Evolutionary conservation across 2,329 filamentous ascomycete species (phyloP), one percentile per base, ranked within the genome.

Genomic region (Thelonectria blattea): DNA sequence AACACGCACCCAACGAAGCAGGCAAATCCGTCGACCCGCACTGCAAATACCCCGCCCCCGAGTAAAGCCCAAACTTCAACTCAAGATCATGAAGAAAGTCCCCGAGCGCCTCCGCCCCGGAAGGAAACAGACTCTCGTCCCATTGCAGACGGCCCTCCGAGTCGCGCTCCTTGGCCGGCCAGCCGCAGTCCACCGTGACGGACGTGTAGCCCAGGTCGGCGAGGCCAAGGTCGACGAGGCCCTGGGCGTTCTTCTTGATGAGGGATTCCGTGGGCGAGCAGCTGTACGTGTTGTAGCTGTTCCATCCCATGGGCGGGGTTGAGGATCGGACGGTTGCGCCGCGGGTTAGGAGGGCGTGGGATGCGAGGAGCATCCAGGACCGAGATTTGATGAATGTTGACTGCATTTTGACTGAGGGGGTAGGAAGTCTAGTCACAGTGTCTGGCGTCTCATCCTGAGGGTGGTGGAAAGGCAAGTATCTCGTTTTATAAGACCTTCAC

Each of bases 161-260:
- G 39, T 81, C 75, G 4, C 79, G 72, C 8, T 76, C 69, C 15
- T 65, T 65, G 0, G 73, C 68, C 20, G 74, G 79, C 86, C 85
- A 88, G 1, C 86, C 85, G 55, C 85, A 88, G 65, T 88, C 86
- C 0, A 80, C 79, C 0, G 83, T 85, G 32, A 87, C 81, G 56
- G 82, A 81, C 2, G 74, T 78, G 66, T 89, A 88, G 6, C 86
- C 85, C 0, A 83, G 72, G 3, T 79, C 75, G 0, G 77, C 76
- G 1, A 87, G 76, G 0, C 83, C 83, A 0, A 83, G 73, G 45
- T 83, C 79, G 0, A 85, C 76, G 0, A 88, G 71, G 0, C 82
- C 85, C 43, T 84, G 73, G 0, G 84, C 83, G 58, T 84, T 87
- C 3, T 75, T 72, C 41, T 69, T 70, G 46, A 71, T 69, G 15